These are phyloP conservation scores for Venturiaceae sp. DNA, from an alignment of 2,329 filamentous ascomycete genomes.

Conservation along the genomic window DNA sequence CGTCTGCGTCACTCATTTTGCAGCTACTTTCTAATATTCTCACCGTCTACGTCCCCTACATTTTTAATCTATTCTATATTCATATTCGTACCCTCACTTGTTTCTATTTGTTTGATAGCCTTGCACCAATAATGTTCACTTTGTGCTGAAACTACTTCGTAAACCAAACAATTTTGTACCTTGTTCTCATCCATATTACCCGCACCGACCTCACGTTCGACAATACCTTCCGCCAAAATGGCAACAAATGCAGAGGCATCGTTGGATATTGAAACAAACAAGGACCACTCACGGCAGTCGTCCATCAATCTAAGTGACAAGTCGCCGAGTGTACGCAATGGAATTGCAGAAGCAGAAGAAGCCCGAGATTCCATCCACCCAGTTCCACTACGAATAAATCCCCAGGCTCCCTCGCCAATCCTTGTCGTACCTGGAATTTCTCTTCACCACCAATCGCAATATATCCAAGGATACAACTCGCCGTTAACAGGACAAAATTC, in stretches of 20 bases:
- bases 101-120: not conserved
- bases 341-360: not conserved
- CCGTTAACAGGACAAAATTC: not conserved
- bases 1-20: not conserved
- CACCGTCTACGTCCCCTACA: not conserved
- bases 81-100: not conserved
- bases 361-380: not conserved
- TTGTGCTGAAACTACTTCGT: not conserved
- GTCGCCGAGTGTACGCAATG: not conserved
- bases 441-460: not conserved
- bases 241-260: not conserved
- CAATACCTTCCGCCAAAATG: not conserved
- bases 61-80: not conserved
- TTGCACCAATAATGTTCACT: not conserved
- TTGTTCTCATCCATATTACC: not conserved
- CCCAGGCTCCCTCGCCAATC: not conserved
- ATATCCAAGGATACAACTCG: not conserved
- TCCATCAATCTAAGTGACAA: not conserved
- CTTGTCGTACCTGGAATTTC: not conserved
- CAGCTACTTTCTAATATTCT: not conserved
- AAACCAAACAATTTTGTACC: not conserved
- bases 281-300: not conserved
- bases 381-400: not conserved
- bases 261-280: constrained; percentile 1
- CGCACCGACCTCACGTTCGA: not conserved